Conservation (phyloP, 2,329 filamentous ascomycete species). For the Alternaria atra region DNA sequence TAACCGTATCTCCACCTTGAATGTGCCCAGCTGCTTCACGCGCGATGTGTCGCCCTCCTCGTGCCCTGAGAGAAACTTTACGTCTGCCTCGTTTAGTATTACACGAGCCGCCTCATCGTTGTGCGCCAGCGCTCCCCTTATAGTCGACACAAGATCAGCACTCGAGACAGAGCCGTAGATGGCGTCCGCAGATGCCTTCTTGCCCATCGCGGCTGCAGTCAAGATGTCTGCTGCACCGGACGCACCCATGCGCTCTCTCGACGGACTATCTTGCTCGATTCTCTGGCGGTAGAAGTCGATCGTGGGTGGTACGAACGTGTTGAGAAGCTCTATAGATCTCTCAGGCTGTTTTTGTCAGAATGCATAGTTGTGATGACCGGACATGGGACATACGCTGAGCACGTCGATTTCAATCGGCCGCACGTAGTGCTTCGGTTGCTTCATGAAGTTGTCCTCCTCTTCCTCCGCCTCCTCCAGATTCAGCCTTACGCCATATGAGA, state of each 20-base stretch:
- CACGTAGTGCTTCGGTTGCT: constrained; percentile 38
- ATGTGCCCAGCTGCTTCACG: constrained; percentile 64
- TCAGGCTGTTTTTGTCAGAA: constrained; percentile 49
- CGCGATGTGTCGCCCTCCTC: constrained; percentile 52
- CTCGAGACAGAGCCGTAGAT: constrained; percentile 66
- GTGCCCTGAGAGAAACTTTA: constrained; percentile 57
- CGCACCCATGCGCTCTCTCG: constrained; percentile 42
- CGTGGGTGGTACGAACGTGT: constrained; percentile 57
- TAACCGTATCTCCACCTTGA: constrained; percentile 61
- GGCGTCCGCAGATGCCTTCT: constrained; percentile 39
- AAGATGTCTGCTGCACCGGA: constrained; percentile 49
- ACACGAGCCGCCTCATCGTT: constrained; percentile 63
- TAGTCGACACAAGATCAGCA: constrained; percentile 59
- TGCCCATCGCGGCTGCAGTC: constrained; percentile 46
- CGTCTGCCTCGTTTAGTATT: constrained; percentile 59
- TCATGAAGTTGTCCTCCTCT: constrained; percentile 28
- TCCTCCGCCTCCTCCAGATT: constrained; percentile 42
- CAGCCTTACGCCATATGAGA: constrained; percentile 52
- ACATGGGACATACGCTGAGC: constrained; percentile 47
- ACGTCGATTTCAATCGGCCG: constrained; percentile 53
- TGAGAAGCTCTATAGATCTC: constrained; percentile 58
- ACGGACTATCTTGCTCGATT: constrained; percentile 50
- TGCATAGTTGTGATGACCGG: neutral
- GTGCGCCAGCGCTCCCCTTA: constrained; percentile 59
- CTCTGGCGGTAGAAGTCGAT: constrained; percentile 60